These are phyloP conservation scores for Leccinum arenicola DNA, from an alignment of 768 basidiomycete species.

Conservation along the genomic window DNA sequence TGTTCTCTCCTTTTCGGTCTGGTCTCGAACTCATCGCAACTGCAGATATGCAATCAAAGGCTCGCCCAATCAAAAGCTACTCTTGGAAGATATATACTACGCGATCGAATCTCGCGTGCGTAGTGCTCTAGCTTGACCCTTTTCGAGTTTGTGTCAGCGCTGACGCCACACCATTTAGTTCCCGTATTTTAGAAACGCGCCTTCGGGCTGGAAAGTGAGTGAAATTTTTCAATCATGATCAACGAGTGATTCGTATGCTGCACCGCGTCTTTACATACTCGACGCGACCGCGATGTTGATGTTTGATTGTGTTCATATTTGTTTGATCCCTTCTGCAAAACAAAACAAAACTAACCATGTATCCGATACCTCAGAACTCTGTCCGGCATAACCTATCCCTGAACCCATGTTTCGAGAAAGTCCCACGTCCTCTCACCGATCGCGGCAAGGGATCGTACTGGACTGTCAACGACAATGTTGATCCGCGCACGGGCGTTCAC, in stretches of 20 bases:
- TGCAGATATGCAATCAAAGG: slow-evolving; percentile 87
- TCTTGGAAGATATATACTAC: slow-evolving; percentile 89
- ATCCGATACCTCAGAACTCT: slow-evolving; percentile 61
- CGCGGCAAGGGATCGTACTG: slow-evolving; percentile 90
- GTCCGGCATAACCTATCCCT: slow-evolving; percentile 88
- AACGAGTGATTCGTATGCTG: background rate
- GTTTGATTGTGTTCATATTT: slow-evolving; percentile 60
- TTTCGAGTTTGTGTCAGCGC: background rate
- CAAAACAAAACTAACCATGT: slow-evolving; percentile 28
- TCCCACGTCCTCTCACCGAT: slow-evolving; percentile 87
- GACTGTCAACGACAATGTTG: slow-evolving; percentile 89
- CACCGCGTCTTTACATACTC: slow-evolving; percentile 8
- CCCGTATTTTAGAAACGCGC: slow-evolving; percentile 84
- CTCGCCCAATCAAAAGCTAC: slow-evolving; percentile 80
- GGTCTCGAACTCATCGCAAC: slow-evolving; percentile 5
- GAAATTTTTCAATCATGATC: background rate
- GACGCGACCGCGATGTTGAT: slow-evolving; percentile 61
- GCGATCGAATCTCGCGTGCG: slow-evolving; percentile 85
- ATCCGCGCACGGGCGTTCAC: slow-evolving; percentile 86
- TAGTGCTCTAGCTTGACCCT: slow-evolving; percentile 15
- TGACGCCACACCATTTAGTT: slow-evolving; percentile 48
- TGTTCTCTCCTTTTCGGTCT: background rate
- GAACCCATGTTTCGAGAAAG: slow-evolving; percentile 90
- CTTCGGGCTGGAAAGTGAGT: slow-evolving; percentile 90
- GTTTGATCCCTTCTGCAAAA: slow-evolving; percentile 39